Evolutionary conservation across 208 protist genomes (phyloP).

Genomic region (Acanthamoeba lenticulata): DNA sequence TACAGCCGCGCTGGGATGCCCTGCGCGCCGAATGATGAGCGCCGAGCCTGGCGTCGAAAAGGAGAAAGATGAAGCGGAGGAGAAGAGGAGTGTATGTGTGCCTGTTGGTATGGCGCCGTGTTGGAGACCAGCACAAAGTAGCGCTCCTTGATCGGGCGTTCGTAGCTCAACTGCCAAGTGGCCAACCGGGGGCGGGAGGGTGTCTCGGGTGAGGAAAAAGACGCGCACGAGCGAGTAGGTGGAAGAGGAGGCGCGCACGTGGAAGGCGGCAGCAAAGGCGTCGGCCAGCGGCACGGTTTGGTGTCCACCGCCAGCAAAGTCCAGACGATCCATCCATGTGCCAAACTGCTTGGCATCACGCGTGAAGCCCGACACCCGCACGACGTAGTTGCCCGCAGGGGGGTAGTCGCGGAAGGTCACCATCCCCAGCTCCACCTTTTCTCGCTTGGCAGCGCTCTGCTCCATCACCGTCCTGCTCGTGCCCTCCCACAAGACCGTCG

Average conservation of each 20-base stretch:
- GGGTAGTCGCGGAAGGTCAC: conserved; percentile 35
- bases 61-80: background rate
- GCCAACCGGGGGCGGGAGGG: background rate
- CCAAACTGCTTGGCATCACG: background rate
- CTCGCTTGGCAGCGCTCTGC: background rate
- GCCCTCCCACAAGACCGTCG: background rate
- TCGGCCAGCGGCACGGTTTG: background rate
- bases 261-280: background rate
- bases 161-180: background rate
- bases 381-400: conserved; percentile 6
- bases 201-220: background rate
- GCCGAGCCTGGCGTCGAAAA: too few species aligned
- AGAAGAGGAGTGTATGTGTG: background rate
- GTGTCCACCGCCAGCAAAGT: conserved; percentile 6
- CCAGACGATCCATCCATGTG: background rate
- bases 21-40: background rate
- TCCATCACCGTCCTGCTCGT: background rate
- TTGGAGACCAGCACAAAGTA: conserved; percentile 42
- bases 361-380: conserved; percentile 1
- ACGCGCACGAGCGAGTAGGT: background rate
- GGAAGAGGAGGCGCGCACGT: background rate
- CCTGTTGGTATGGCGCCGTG: background rate
- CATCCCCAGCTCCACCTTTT: background rate
- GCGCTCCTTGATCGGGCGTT: background rate
- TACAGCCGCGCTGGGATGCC: background rate